phyloP scores from a whole-genome alignment of 257 asterid genomes.

The Verbena officinalis region DNA sequence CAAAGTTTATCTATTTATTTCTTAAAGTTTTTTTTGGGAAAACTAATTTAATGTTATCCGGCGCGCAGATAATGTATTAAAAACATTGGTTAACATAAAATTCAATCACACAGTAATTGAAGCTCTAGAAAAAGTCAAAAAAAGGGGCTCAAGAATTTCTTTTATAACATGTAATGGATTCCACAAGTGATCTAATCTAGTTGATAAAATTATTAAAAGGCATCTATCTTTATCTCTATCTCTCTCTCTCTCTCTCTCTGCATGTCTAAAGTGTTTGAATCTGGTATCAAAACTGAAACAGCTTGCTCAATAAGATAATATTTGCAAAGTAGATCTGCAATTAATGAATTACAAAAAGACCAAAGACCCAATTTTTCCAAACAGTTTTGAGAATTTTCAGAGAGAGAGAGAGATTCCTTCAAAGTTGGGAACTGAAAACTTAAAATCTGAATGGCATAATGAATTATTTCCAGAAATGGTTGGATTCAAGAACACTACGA shows the following conservation, averaged over 20 bases:
- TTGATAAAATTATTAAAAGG: neutral
- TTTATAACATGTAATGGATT: conserved; percentile 29
- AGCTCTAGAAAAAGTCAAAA: conserved; percentile 40
- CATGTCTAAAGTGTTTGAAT: no score
- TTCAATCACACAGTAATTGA: conserved; percentile 31
- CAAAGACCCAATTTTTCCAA: conserved; percentile 6
- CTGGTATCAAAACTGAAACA: neutral
- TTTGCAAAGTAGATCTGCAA: conserved; percentile 30
- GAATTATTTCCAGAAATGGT: neutral
- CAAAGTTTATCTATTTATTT: conserved; percentile 13
- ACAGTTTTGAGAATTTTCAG: neutral
- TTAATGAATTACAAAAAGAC: conserved; percentile 8
- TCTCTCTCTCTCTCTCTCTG: no score
- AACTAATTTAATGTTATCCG: neutral
- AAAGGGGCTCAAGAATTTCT: conserved; percentile 35
- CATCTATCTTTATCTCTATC: no score
- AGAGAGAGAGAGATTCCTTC: neutral
- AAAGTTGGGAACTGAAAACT: neutral
- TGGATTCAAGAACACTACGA: no score
- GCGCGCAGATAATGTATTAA: conserved; percentile 36
- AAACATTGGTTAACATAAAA: conserved; percentile 26
- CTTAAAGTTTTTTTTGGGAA: neutral
- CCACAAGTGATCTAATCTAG: conserved; percentile 24
- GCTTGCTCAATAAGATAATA: neutral
- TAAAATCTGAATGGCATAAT: neutral